Percentiles rank a stretch among this genome's conserved stretches.
Conservation (phyloP, 2,329 filamentous ascomycete genomes). For the Colletotrichum falcatum region DNA sequence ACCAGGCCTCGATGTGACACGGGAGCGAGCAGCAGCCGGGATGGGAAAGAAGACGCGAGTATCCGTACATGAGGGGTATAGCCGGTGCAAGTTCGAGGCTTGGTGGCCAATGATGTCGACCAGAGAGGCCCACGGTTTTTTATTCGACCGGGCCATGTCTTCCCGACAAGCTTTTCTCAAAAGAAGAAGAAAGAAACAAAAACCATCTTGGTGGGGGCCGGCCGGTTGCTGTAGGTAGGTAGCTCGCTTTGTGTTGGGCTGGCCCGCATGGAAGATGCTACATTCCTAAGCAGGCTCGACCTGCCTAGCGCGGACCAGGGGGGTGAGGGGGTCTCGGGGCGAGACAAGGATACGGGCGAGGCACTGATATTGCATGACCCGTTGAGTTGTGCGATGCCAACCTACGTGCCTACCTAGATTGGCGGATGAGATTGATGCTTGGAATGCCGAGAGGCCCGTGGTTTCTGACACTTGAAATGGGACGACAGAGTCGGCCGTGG, state of each 20-base stretch:
- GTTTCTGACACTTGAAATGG: not conserved
- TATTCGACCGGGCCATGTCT: constrained; percentile 1
- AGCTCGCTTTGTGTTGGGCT: constrained; percentile 10
- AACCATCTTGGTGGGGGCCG: not conserved
- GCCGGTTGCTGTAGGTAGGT: constrained; percentile 5
- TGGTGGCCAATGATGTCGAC: constrained; percentile 1
- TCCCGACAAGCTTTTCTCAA: constrained; percentile 21
- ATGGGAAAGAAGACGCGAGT: constrained; percentile 24
- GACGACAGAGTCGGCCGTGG: not conserved
- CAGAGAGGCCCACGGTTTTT: constrained; percentile 1
- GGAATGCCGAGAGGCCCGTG: constrained; percentile 3
- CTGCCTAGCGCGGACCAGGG: constrained; percentile 10
- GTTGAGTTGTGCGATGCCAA: not conserved
- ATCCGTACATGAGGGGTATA: not conserved
- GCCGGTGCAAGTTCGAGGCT: constrained; percentile 6
- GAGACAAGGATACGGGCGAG: constrained; percentile 3
- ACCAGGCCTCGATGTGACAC: not conserved
- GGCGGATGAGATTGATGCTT: not conserved
- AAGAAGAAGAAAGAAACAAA: too few species aligned
- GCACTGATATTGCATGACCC: constrained; percentile 17
- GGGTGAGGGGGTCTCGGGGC: not conserved
- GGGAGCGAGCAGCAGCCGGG: not conserved
- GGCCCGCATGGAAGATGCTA: constrained; percentile 3
- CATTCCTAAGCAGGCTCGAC: constrained; percentile 10
- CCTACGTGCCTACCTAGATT: not conserved